Conservation (phyloP, 768 basidiomycete genomes). For the Scleroderma bovista region DNA sequence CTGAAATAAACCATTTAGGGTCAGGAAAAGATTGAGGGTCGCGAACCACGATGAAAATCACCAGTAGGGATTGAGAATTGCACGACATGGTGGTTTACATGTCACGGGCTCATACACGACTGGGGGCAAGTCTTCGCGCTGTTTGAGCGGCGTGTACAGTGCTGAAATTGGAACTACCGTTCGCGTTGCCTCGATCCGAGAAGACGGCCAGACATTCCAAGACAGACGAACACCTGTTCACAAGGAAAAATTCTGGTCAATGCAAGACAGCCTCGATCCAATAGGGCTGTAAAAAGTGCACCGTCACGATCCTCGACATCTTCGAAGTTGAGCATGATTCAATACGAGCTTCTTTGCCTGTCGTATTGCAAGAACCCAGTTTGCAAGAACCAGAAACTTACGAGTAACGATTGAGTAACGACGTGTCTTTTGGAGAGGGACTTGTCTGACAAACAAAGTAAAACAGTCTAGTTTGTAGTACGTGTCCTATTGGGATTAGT, state of each 20-base stretch:
- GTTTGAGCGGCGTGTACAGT: conserved; percentile 92
- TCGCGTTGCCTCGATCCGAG: conserved; percentile 94
- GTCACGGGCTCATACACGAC: conserved; percentile 98
- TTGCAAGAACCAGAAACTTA: conserved; percentile 37
- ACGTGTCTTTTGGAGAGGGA: conserved; percentile 16
- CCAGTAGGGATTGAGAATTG: conserved; percentile 98
- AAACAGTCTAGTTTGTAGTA: conserved; percentile 7
- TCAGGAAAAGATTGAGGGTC: background rate
- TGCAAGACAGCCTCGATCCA: background rate
- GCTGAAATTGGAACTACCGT: conserved; percentile 99
- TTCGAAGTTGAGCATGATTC: conserved; percentile 78
- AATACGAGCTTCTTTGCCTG: conserved; percentile 22
- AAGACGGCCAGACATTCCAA: conserved; percentile 99
- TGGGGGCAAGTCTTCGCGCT: conserved; percentile 89
- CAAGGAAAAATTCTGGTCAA: background rate
- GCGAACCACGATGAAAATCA: conserved; percentile 31
- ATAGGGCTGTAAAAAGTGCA: conserved; percentile 30
- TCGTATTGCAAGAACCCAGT: conserved; percentile 19
- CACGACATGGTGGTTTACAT: conserved; percentile 96
- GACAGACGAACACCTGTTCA: conserved; percentile 82
- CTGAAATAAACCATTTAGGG: conserved; percentile 36
- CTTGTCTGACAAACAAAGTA: conserved; percentile 2
- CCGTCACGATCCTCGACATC: conserved; percentile 98
- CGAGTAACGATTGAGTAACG: conserved; percentile 15
- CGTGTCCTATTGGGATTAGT: background rate